phyloP scores from a whole-genome alignment of 2,329 filamentous ascomycete genomes.

The Aphanocladium album region DNA sequence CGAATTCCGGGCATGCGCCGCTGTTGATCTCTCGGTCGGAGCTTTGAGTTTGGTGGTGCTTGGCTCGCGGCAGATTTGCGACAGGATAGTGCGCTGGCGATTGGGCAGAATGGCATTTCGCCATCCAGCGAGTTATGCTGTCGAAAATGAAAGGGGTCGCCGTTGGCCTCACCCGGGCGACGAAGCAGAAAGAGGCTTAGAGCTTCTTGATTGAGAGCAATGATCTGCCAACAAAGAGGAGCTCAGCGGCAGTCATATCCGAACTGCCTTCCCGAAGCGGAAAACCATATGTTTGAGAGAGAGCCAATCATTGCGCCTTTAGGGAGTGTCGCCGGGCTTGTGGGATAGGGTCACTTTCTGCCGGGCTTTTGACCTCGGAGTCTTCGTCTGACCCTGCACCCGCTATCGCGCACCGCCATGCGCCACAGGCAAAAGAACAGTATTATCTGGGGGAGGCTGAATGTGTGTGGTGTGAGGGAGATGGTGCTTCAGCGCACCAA shows the following conservation, averaged over 20 bases:
- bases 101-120: not conserved
- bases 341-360: not conserved
- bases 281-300: not conserved
- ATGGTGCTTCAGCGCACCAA: too few species aligned
- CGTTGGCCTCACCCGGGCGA: not conserved
- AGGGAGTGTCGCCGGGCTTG: not conserved
- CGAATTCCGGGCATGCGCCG: not conserved
- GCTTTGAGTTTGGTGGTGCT: not conserved
- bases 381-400: not conserved
- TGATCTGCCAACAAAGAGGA: not conserved
- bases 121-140: not conserved
- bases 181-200: not conserved
- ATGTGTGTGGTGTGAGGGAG: not conserved
- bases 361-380: not conserved
- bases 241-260: not conserved
- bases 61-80: not conserved
- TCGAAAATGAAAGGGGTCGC: not conserved
- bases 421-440: not conserved
- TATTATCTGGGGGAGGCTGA: not conserved
- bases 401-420: not conserved
- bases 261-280: constrained; percentile 6
- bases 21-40: not conserved
- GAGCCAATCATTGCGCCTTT: constrained; percentile 8
- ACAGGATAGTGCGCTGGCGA: not conserved
- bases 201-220: not conserved